Base-by-base conservation (phyloP, 179 eudicot species). In the Spinacia oleracea region DNA sequence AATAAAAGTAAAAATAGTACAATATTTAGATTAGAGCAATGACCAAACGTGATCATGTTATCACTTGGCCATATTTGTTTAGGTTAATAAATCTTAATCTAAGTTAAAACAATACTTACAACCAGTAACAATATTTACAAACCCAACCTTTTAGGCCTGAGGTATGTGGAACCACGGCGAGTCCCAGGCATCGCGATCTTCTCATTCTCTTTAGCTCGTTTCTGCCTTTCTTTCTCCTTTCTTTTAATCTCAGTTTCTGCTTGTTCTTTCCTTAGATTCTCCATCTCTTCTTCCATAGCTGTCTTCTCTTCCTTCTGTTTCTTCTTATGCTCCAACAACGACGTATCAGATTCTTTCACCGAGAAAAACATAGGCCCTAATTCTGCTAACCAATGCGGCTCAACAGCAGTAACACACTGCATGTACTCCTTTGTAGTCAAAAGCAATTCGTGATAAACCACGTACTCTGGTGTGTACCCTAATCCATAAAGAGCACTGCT, bases 221-320 rank as follows among this genome's bases (percentile, higher is more conserved):
- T 93, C 83, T 76, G 66, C 68, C 73, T 89, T 73, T 90, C 94
- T 78, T 74, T 85, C 84, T 88, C 91, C 78, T 78, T 91, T 42
- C 35, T 76, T 78, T 75, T 77, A 34, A 46, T 83, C 83, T 90
- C 93, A 0, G 71, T 80, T 77, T 88, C 91, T 0, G 84, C 91
- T 64, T 89, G 91, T 12, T 75, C 83, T 81, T 87, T 88, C 73
- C 91, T 92, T 86, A 92, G 69, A 51, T 76, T 84, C 86, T 94
- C 98, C 98, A 94, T 92, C 87, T 94, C 97, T 83, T 94, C 94
- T 77, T 94, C 98, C 98, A 90, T 94, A 50, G 96, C 96, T 0
- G 91, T 88, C 62, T 93, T 93, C 77, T 91, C 94, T 80, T 92
- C 90, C 84, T 92, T 92, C 83, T 92, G 97, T 58, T 87, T 92